Evolutionary conservation across 768 basidiomycete species (phyloP), one percentile per base, ranked within the genome.

Genomic region (Suillus spraguei): DNA sequence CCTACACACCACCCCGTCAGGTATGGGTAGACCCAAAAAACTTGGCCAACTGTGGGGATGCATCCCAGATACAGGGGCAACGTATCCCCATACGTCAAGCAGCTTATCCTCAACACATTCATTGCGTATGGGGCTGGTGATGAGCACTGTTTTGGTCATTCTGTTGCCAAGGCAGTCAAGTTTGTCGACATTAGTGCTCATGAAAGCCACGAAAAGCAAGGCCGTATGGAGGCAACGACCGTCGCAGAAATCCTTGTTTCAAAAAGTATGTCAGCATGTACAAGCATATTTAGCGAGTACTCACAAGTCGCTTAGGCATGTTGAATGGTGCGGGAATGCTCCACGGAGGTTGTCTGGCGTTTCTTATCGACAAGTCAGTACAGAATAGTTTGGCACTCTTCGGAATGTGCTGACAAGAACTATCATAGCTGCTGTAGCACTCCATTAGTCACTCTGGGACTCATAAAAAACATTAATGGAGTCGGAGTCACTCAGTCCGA

Each of bases 301-400:
- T 63, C 20, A 13, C 16, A 47, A 22, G 53, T 9, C 8, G 24
- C 52, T 42, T 65, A 89, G 89, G 83, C 62, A 90, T 90, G 88
- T 77, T 91, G 38, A 92, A 91, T 67, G 89, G 89, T 14, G 87
- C 88, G 32, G 87, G 87, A 2, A 88, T 89, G 84, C 78, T 91
- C 17, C 90, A 91, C 66, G 90, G 90, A n/a, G 89, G 87, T 44
- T 89, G 88, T 61, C 72, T 91, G 39, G 86, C 88, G 52, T 90
- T 90, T 74, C 77, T 91, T 61, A 85, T 91, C 50, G 90, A 91
- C 75, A 90, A 88, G 87, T 87, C 64, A 58, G 82, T 74, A 38
- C 49, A n/a, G 24, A 17, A 17, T 35, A 7, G 4, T 28, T 13
- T 62, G 32, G 22, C 1, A 9, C n/a, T 64, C 10, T 13, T 39